Conservation (phyloP, 768 basidiomycete species). For the Serpula lacrymans region DNA sequence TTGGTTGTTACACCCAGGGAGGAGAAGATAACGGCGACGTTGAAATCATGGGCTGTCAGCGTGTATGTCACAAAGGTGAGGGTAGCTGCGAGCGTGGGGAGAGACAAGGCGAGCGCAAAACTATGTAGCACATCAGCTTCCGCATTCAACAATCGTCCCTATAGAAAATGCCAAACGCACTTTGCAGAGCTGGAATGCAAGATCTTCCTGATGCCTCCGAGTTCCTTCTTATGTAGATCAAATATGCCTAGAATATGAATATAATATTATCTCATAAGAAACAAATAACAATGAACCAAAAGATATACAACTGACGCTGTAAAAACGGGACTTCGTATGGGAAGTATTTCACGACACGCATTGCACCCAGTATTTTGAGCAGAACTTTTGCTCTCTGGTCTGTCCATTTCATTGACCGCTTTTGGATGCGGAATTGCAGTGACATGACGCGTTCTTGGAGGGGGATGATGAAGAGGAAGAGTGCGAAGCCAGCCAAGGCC, state of each 20-base stretch:
- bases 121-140: slow-evolving; percentile 25
- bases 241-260: slow-evolving; percentile 43
- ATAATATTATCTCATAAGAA: neutral
- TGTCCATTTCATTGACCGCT: slow-evolving; percentile 56
- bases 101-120: slow-evolving; percentile 52
- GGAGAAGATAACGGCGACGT: slow-evolving; percentile 67
- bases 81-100: slow-evolving; percentile 63
- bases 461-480: slow-evolving; percentile 61
- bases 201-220: slow-evolving; percentile 54
- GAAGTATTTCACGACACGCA: slow-evolving; percentile 78
- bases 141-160: neutral
- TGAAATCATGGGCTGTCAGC: slow-evolving; percentile 47
- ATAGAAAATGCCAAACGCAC: slow-evolving; percentile 28
- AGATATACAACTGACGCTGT: slow-evolving; percentile 39
- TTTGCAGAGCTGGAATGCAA: slow-evolving; percentile 61
- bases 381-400: slow-evolving; percentile 61
- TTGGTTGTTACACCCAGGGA: slow-evolving; percentile 45
- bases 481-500: slow-evolving; percentile 65
- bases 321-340: slow-evolving; percentile 70
- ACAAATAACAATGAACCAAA: neutral
- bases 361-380: slow-evolving; percentile 64
- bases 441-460: slow-evolving; percentile 64
- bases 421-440: slow-evolving; percentile 50
- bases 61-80: slow-evolving; percentile 68
- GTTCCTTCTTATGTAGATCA: slow-evolving; percentile 49